These are phyloP conservation scores for Leishmania mexicana DNA, from an alignment of 208 protist species.

Conservation along the genomic window DNA sequence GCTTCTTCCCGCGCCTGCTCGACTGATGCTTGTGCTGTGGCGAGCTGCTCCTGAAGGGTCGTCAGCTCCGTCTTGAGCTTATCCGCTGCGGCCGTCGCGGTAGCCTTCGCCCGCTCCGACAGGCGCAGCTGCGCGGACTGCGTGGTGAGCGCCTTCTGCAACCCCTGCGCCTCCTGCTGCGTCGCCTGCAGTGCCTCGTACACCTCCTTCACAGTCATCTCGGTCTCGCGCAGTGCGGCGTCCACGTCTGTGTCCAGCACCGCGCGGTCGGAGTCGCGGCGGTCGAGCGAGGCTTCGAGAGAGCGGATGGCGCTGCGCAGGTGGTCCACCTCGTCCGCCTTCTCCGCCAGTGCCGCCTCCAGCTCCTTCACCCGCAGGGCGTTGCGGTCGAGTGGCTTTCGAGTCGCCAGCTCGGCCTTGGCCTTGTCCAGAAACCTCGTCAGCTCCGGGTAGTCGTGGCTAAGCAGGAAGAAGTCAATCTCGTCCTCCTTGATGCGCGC, in stretches of 20 bases:
- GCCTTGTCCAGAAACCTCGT: constrained; percentile 30
- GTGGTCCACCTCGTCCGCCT: constrained; percentile 24
- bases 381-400: constrained; percentile 26
- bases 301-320: constrained; percentile 33
- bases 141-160: constrained; percentile 20
- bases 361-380: constrained; percentile 31
- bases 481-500: constrained; percentile 32
- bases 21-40: constrained; percentile 8
- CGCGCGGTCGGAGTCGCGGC: constrained; percentile 38
- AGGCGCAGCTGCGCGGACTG: constrained; percentile 22
- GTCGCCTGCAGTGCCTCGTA: constrained; percentile 52
- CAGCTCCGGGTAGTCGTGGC: constrained; percentile 48
- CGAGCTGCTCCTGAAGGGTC: constrained; percentile 19
- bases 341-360: constrained; percentile 26
- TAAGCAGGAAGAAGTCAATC: constrained; percentile 50
- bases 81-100: constrained; percentile 39
- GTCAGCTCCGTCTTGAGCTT: constrained; percentile 41
- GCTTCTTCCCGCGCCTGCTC: constrained; percentile 5
- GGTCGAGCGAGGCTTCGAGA: constrained; percentile 48
- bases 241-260: constrained; percentile 42
- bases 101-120: constrained; percentile 23
- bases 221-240: constrained; percentile 57
- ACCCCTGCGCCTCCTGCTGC: constrained; percentile 25
- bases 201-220: constrained; percentile 52
- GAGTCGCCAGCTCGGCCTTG: constrained; percentile 29